Conservation (phyloP, 208 protist genomes). For the Dictyostelium gargantuum region DNA sequence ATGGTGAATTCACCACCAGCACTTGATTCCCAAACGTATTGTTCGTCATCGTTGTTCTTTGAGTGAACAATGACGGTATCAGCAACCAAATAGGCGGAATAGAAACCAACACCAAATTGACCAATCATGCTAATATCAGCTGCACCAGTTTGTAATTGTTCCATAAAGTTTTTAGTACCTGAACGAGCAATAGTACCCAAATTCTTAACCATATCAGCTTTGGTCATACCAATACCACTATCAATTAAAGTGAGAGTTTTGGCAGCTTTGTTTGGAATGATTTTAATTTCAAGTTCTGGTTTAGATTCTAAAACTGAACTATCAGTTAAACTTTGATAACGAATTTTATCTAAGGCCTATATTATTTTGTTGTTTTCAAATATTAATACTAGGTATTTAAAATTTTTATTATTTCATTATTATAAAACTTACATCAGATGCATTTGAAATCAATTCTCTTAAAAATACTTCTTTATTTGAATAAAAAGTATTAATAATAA, state of each 20-base stretch:
- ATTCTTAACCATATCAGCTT: conserved; percentile 98
- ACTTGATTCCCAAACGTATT: conserved; percentile 97
- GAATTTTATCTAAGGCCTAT: conserved; percentile 97
- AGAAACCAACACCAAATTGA: conserved; percentile 99
- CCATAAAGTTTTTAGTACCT: conserved; percentile 99
- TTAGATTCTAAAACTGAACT: conserved; percentile 90
- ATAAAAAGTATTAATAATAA: conserved; percentile 99
- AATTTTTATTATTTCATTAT: neutral
- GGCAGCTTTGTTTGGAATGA: conserved; percentile 95
- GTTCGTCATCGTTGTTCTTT: conserved; percentile 97
- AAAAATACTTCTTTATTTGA: conserved; percentile 99
- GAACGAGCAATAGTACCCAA: conserved; percentile 99
- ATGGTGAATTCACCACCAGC: conserved; percentile 98
- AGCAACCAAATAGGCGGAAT: conserved; percentile 99
- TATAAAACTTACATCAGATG: conserved; percentile 89
- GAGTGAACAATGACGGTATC: conserved; percentile 96
- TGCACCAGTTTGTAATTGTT: conserved; percentile 93
- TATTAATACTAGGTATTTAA: conserved; percentile 27
- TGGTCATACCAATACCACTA: conserved; percentile 99
- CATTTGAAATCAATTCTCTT: conserved; percentile 99
- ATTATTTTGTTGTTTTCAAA: neutral
- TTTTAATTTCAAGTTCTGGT: conserved; percentile 94
- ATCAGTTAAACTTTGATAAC: conserved; percentile 96
- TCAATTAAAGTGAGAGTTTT: conserved; percentile 97
- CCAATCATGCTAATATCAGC: conserved; percentile 99